Evolutionary conservation across 768 basidiomycete genomes (phyloP), one percentile per base, ranked within the genome.

Genomic region (Pseudohyphozyma bogoriensis): DNA sequence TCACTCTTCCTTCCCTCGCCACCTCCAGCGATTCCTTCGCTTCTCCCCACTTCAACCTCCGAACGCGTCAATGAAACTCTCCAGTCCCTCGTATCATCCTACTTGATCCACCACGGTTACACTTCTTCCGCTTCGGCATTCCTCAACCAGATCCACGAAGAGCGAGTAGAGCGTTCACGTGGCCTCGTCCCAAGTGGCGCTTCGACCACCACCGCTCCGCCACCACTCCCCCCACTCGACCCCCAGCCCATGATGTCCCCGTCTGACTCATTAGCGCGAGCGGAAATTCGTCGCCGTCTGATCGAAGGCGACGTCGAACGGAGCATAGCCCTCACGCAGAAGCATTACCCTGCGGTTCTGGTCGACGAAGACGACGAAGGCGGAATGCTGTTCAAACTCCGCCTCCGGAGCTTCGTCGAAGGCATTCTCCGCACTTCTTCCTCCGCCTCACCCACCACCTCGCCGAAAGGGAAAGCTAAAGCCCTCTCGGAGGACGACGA

Each of bases 41-140:
- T 67, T 15, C 47, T 61, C 0, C 51, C 49, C 0, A 29, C 51
- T 0, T 4, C 26, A 8, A 12, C 31, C 12, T 12, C 36, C 35
- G 61, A 81, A 52, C 77, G 79, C 36, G 75, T 80, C 53, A 83
- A 82, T 71, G 74, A 75, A 29, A 79, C 83, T 24, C 78, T 89
- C 26, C 84, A 85, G 53, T 80, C 83, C 32, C 81, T 95, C 26
- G 83, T 92, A 13, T 71, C 85, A 40, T 81, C 83, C 28, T 91
- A 91, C 72, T 79, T 95, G 36, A 78, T 83, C 3, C 89, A 92
- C 72, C 85, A 89, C 66, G 90, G 90, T 12, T 89, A 89, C 69
- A 81, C 81, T 20, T 80, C 79, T 40, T 83, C 89, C 0, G 82
- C 85, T 8, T 77, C 80, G 22, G 80, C 85, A 2, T 83, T 91